A percentile compares a stretch with the other conserved stretches of the same genome.
Evolutionary conservation across 2,329 filamentous ascomycete species (phyloP).

Genomic region (Aspergillus sp.): DNA sequence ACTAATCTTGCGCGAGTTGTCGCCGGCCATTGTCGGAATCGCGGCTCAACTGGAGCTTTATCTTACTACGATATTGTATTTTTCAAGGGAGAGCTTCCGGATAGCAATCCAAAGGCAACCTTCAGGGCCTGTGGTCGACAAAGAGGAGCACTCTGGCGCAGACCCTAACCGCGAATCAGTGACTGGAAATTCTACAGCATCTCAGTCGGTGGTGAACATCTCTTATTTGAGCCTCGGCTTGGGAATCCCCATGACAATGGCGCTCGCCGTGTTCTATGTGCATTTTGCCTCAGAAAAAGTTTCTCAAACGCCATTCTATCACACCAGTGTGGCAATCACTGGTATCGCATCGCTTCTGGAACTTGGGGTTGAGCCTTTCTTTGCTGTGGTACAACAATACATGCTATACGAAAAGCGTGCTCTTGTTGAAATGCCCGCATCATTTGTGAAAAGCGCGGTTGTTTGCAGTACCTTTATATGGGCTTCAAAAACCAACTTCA

Average conservation of each 20-base stretch:
- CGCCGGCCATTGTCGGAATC: constrained; percentile 74
- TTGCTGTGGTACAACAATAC: constrained; percentile 77
- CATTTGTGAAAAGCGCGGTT: constrained; percentile 65
- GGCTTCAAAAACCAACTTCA: constrained; percentile 46
- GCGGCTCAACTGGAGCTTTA: constrained; percentile 89
- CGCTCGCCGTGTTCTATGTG: constrained; percentile 63
- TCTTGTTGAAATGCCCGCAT: constrained; percentile 73
- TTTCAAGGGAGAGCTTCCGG: constrained; percentile 82
- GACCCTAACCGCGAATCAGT: constrained; percentile 7
- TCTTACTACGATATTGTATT: constrained; percentile 88
- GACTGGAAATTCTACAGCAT: constrained; percentile 23
- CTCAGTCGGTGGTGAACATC: constrained; percentile 78
- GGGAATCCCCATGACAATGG: constrained; percentile 57
- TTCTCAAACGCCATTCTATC: constrained; percentile 57
- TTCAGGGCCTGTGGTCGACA: constrained; percentile 17
- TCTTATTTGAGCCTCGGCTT: constrained; percentile 71
- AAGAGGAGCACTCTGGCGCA: constrained; percentile 3
- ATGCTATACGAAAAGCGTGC: constrained; percentile 75
- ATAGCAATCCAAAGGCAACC: constrained; percentile 81
- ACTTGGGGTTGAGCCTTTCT: constrained; percentile 78
- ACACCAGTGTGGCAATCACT: constrained; percentile 48
- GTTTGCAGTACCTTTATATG: constrained; percentile 67
- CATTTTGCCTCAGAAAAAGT: constrained; percentile 46
- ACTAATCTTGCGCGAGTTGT: constrained; percentile 77
- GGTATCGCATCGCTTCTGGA: constrained; percentile 60